Percentiles rank a stretch among this genome's conserved stretches.
phyloP scores from a whole-genome alignment of 306 rosid genomes.

The Acacia confusa region DNA sequence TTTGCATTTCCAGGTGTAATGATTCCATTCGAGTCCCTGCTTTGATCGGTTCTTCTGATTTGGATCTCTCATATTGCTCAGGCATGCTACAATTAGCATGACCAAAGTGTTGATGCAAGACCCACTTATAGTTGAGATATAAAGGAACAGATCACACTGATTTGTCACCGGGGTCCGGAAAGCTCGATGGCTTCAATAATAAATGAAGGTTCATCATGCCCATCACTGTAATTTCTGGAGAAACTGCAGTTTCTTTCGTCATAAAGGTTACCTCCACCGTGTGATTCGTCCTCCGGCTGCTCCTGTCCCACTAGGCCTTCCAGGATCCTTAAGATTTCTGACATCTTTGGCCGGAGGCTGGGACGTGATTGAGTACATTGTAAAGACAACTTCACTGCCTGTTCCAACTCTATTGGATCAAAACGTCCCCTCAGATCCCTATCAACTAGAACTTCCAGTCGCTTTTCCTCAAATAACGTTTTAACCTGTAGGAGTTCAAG shows the following conservation, averaged over 20 bases:
- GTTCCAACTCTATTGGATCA: conserved; percentile 67
- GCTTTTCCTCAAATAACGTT: conserved; percentile 68
- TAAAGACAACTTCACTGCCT: conserved; percentile 66
- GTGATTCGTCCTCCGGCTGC: conserved; percentile 66
- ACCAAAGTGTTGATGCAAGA: conserved; percentile 28
- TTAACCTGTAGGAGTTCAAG: conserved; percentile 58
- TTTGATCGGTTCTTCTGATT: not conserved
- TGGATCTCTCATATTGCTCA: not conserved
- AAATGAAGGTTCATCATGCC: conserved; percentile 73
- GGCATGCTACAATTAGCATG: not conserved
- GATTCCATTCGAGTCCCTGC: not conserved
- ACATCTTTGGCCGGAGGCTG: conserved; percentile 84
- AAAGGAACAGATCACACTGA: conserved; percentile 11
- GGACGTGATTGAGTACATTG: conserved; percentile 87
- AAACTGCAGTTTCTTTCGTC: conserved; percentile 67
- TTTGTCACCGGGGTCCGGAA: conserved; percentile 82
- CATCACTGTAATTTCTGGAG: conserved; percentile 62
- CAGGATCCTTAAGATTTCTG: conserved; percentile 67
- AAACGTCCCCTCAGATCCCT: conserved; percentile 85
- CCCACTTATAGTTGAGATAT: conserved; percentile 26
- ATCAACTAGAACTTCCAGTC: conserved; percentile 72
- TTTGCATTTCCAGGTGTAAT: not conserved
- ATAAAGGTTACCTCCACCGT: conserved; percentile 44
- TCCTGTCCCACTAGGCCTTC: conserved; percentile 71
- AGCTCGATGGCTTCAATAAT: conserved; percentile 89